Evolutionary conservation across 148 eudicot species (phyloP).

Genomic region (Rhododendron vialii): DNA sequence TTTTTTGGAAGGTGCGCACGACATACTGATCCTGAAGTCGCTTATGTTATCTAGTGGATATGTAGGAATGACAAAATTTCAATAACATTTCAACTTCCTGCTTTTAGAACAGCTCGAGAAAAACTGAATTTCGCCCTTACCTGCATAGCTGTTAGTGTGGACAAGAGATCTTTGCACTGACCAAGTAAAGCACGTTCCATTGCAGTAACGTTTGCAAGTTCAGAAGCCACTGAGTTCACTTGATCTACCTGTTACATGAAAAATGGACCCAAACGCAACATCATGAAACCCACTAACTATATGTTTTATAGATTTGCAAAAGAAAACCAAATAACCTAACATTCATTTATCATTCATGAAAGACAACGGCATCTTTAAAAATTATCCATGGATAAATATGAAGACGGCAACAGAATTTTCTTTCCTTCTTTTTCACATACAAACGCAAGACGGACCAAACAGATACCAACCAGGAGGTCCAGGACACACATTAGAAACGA

Average conservation of each 20-base stretch:
- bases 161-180: conserved; percentile 52
- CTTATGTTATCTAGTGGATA: background rate
- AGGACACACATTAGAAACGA: background rate
- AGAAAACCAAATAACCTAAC: background rate
- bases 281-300: background rate
- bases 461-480: background rate
- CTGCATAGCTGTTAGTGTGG: conserved; percentile 56
- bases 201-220: conserved; percentile 39
- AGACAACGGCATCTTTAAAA: background rate
- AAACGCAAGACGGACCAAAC: background rate
- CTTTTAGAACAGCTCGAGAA: background rate
- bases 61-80: background rate
- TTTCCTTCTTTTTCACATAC: background rate
- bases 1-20: background rate
- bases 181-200: conserved; percentile 43
- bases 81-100: background rate
- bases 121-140: conserved; percentile 24
- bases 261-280: background rate
- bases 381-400: background rate
- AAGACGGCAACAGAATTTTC: background rate
- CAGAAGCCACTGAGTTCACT: conserved; percentile 40
- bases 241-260: conserved; percentile 50
- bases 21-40: background rate
- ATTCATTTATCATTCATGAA: background rate
- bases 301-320: no score